phyloP scores from a whole-genome alignment of 2,329 filamentous ascomycete genomes.

The Nemania sp. region DNA sequence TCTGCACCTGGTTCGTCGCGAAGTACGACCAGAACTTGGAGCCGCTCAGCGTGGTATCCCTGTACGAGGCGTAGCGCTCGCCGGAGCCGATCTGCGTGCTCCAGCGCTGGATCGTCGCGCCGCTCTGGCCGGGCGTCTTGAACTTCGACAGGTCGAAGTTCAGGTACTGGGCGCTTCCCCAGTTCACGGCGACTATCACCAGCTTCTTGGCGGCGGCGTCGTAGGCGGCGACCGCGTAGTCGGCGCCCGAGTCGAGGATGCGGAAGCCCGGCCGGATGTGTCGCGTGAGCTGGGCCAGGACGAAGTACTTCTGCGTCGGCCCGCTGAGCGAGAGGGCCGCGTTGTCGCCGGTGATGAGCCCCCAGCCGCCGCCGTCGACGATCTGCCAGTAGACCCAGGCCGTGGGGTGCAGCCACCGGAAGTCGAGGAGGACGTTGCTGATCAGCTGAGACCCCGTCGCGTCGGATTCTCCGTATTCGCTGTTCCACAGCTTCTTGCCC shows the following conservation, averaged over 20 bases:
- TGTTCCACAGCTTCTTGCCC: conserved; percentile 47
- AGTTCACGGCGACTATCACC: conserved; percentile 48
- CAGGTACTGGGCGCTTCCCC: conserved; percentile 43
- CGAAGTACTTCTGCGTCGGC: conserved; percentile 47
- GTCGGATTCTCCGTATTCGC: conserved; percentile 50
- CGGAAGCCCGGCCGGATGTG: conserved; percentile 49
- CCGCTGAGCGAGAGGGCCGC: conserved; percentile 38
- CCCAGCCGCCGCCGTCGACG: conserved; percentile 48
- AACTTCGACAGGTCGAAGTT: conserved; percentile 47
- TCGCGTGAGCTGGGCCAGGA: conserved; percentile 48
- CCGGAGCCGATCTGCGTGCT: conserved; percentile 46
- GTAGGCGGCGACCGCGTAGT: conserved; percentile 47
- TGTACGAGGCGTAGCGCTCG: conserved; percentile 41
- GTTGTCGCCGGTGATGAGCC: conserved; percentile 47
- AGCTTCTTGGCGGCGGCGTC: conserved; percentile 42
- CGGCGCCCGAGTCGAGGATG: conserved; percentile 44
- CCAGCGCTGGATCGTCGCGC: conserved; percentile 44
- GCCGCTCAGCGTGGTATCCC: conserved; percentile 42
- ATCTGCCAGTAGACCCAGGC: conserved; percentile 51
- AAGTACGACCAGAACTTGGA: conserved; percentile 46
- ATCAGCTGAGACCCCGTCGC: conserved; percentile 43
- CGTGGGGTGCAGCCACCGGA: conserved; percentile 46
- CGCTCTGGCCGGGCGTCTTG: conserved; percentile 36
- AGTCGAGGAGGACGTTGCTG: conserved; percentile 47
- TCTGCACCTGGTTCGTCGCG: conserved; percentile 43